phyloP scores from a whole-genome alignment of 192 early-diverging fungal genomes.

The Coemansia sp. region DNA sequence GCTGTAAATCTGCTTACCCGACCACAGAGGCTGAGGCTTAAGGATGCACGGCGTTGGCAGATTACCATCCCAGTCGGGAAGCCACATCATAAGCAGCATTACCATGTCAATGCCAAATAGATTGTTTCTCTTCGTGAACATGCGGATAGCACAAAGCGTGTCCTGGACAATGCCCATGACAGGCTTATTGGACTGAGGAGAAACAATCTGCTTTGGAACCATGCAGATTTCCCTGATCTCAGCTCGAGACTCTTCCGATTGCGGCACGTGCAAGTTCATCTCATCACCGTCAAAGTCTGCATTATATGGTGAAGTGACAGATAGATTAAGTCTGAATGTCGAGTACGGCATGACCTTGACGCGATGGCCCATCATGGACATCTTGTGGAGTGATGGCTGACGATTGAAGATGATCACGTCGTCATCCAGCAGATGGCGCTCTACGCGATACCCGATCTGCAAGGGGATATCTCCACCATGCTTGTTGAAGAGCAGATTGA shows the following conservation, averaged over 20 bases:
- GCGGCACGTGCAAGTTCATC: slow-evolving; percentile 99
- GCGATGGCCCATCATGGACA: slow-evolving; percentile 99
- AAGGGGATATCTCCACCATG: slow-evolving; percentile 80
- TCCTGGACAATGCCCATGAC: slow-evolving; percentile 99
- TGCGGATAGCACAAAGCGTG: slow-evolving; percentile 92
- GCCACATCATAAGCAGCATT: slow-evolving; percentile 96
- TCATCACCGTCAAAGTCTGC: slow-evolving; percentile 99
- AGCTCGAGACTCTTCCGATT: slow-evolving; percentile 93
- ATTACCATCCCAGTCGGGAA: slow-evolving; percentile 93
- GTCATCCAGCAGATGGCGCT: slow-evolving; percentile 91
- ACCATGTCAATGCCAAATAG: slow-evolving; percentile 85
- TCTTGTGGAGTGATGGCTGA: slow-evolving; percentile 98
- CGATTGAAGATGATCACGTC: slow-evolving; percentile 99
- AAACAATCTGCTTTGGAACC: slow-evolving; percentile 96
- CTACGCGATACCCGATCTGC: slow-evolving; percentile 90
- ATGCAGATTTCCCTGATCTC: slow-evolving; percentile 96
- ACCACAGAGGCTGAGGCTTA: slow-evolving; percentile 97
- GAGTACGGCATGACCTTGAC: slow-evolving; percentile 99
- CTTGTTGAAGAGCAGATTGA: slow-evolving; percentile 87
- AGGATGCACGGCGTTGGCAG: slow-evolving; percentile 92
- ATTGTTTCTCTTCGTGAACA: slow-evolving; percentile 92
- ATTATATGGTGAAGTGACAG: slow-evolving; percentile 97
- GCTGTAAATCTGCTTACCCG: slow-evolving; percentile 94
- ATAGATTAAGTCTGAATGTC: slow-evolving; percentile 96
- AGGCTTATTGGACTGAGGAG: slow-evolving; percentile 95